Evolutionary conservation across 2,329 filamentous ascomycete genomes (phyloP).

Genomic region (Ustulina deusta): DNA sequence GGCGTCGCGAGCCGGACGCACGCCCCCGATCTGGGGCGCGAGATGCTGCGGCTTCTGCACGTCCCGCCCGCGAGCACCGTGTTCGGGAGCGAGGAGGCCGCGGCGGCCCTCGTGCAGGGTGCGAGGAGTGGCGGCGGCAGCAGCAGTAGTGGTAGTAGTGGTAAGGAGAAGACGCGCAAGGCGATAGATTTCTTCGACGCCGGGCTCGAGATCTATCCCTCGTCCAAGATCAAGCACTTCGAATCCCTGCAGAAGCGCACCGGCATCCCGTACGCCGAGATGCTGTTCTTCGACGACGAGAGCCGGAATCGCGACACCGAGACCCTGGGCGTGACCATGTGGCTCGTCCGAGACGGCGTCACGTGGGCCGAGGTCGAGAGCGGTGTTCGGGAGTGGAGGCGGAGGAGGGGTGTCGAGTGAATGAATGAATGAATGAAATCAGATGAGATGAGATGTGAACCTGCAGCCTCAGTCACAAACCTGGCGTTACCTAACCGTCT

Average conservation of each 20-base stretch:
- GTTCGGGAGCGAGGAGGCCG: conserved; percentile 36
- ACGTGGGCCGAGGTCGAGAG: conserved; percentile 80
- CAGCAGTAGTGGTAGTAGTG: not conserved
- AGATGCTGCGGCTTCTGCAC: conserved; percentile 82
- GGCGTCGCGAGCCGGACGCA: conserved; percentile 84
- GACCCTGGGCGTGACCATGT: conserved; percentile 84
- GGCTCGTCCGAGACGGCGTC: conserved; percentile 83
- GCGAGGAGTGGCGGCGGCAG: conserved; percentile 20
- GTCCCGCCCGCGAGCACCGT: conserved; percentile 56
- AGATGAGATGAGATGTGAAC: conserved; percentile 11
- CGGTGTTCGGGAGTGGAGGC: conserved; percentile 85
- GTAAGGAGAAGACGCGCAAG: conserved; percentile 54
- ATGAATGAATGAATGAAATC: conserved; percentile 42
- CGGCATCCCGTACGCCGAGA: conserved; percentile 79
- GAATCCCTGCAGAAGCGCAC: conserved; percentile 77
- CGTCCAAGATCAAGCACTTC: conserved; percentile 88
- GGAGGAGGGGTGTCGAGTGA: conserved; percentile 63
- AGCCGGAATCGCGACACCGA: conserved; percentile 85
- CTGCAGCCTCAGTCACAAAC: not conserved
- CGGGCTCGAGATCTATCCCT: conserved; percentile 76
- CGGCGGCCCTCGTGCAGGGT: not conserved
- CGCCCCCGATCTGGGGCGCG: conserved; percentile 81
- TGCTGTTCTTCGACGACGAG: conserved; percentile 98
- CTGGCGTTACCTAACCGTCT: not conserved
- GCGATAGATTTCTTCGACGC: conserved; percentile 72